Evolutionary conservation across 805 yeast species (phyloP).

Genomic region (Wickerhamomyces bovis): DNA sequence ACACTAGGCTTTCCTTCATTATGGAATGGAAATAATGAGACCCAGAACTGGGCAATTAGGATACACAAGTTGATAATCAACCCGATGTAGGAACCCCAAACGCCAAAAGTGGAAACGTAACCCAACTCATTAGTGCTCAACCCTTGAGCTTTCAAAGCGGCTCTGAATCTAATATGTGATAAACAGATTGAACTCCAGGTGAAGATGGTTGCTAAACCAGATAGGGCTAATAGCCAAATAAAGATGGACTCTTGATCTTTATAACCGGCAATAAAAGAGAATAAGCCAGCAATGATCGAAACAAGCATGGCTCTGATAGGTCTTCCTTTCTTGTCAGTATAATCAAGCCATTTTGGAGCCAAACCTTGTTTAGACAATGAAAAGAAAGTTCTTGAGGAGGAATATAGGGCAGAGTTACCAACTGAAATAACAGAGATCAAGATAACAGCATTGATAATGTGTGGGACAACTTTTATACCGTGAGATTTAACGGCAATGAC

Average conservation of each 20-base stretch:
- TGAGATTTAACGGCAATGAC: conserved; percentile 56
- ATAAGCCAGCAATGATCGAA: conserved; percentile 49
- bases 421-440: conserved; percentile 69
- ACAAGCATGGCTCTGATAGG: conserved; percentile 50
- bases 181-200: conserved; percentile 58
- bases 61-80: conserved; percentile 42
- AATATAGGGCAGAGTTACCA: conserved; percentile 70
- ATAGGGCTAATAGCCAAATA: conserved; percentile 57
- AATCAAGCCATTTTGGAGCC: conserved; percentile 49
- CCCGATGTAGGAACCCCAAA: conserved; percentile 48
- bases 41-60: conserved; percentile 58
- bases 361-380: conserved; percentile 67
- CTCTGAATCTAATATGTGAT: conserved; percentile 53
- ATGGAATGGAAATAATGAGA: conserved; percentile 56
- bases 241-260: conserved; percentile 52
- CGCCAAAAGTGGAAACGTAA: conserved; percentile 45
- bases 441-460: conserved; percentile 69
- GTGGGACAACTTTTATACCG: conserved; percentile 54
- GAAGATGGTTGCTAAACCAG: conserved; percentile 55
- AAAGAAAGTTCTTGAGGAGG: conserved; percentile 65
- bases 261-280: conserved; percentile 65
- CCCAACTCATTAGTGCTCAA: conserved; percentile 45
- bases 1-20: conserved; percentile 31
- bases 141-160: conserved; percentile 51
- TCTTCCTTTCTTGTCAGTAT: conserved; percentile 52